These are phyloP conservation scores for Entophlyctis luteolus DNA, from an alignment of 192 early-diverging fungal genomes.

Conservation along the genomic window DNA sequence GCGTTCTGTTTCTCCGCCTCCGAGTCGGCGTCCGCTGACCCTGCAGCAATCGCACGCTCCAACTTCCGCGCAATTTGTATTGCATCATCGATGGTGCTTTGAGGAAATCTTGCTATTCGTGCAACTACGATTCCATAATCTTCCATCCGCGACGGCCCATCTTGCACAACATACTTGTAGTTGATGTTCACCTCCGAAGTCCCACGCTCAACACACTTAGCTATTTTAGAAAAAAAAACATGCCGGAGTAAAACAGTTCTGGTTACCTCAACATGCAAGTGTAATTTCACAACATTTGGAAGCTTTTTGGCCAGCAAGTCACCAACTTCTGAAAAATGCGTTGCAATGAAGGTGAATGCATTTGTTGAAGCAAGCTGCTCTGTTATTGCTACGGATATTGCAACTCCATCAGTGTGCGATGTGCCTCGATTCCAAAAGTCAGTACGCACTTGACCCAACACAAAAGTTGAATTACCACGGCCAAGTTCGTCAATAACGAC, in stretches of 20 bases:
- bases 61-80: not conserved
- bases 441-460: not conserved
- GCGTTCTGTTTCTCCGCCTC: not conserved
- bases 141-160: not conserved
- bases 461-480: conserved; percentile 38
- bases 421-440: conserved; percentile 57
- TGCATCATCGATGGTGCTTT: not conserved
- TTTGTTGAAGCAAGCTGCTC: conserved; percentile 57
- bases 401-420: conserved; percentile 65
- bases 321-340: conserved; percentile 57
- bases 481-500: conserved; percentile 92
- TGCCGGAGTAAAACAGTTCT: not conserved
- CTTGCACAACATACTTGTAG: conserved; percentile 22
- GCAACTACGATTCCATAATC: conserved; percentile 25
- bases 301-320: not conserved
- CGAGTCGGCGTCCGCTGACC: not conserved
- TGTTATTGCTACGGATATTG: conserved; percentile 67
- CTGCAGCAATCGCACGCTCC: not conserved
- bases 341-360: conserved; percentile 68
- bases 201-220: not conserved
- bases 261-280: conserved; percentile 37
- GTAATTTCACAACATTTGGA: conserved; percentile 26
- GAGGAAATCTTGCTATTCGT: conserved; percentile 6
- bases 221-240: not conserved
- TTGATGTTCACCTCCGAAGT: not conserved